Conservation (phyloP, 352 stramenopile genomes). For the Phytophthora rubi region DNA sequence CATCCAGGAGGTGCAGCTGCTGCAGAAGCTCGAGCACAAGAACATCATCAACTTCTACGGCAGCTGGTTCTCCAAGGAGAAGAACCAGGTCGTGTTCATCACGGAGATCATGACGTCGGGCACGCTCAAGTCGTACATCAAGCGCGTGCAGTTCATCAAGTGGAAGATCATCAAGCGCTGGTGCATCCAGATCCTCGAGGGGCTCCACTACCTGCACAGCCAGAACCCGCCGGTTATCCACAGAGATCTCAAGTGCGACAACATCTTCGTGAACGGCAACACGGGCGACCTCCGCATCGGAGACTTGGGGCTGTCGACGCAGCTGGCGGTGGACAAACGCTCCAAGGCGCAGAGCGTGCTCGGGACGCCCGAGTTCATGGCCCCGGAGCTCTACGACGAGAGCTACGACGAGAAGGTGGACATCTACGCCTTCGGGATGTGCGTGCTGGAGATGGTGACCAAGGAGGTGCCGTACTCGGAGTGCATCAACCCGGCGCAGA, state of each 20-base stretch:
- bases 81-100: constrained; percentile 99
- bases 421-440: constrained; percentile 99
- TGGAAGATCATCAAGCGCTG: constrained; percentile 99
- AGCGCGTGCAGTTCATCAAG: constrained; percentile 97
- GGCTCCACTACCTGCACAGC: constrained; percentile 93
- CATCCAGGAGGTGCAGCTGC: constrained; percentile 97
- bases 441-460: constrained; percentile 99
- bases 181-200: constrained; percentile 97
- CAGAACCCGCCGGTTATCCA: constrained; percentile 93
- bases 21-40: constrained; percentile 97
- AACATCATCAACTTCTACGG: constrained; percentile 99
- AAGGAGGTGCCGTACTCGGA: constrained; percentile 99
- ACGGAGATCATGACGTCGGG: constrained; percentile 98
- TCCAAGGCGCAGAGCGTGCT: constrained; percentile 93
- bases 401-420: constrained; percentile 97
- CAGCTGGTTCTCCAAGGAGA: constrained; percentile 98
- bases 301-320: constrained; percentile 94
- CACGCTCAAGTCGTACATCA: constrained; percentile 96
- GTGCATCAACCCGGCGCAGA: constrained; percentile 92
- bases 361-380: constrained; percentile 99
- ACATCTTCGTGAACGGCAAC: constrained; percentile 99
- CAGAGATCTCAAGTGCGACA: constrained; percentile 95
- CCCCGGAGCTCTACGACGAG: constrained; percentile 98
- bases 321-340: constrained; percentile 79
- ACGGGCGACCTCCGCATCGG: constrained; percentile 98